Evolutionary conservation across 805 yeast species (phyloP).

Genomic region (Martiniozyma abietophila): DNA sequence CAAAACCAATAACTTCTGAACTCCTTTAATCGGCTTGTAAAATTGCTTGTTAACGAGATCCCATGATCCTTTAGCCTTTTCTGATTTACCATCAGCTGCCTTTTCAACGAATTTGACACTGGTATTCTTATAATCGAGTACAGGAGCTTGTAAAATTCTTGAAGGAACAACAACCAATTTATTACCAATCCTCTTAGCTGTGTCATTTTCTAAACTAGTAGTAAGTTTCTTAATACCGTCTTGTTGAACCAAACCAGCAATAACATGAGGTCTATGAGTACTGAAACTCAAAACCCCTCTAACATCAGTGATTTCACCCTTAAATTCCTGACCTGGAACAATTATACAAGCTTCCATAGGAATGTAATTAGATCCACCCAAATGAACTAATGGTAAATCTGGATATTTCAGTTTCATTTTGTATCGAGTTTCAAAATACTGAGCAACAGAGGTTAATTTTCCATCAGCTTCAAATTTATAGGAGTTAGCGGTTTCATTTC

Average conservation of each 20-base stretch:
- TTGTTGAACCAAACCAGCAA: slow-evolving; percentile 22
- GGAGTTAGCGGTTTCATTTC: slow-evolving; percentile 15
- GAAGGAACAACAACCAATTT: slow-evolving; percentile 23
- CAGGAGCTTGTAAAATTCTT: slow-evolving; percentile 19
- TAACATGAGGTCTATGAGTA: slow-evolving; percentile 22
- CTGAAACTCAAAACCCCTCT: slow-evolving; percentile 24
- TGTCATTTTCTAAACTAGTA: slow-evolving; percentile 7
- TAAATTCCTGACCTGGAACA: slow-evolving; percentile 23
- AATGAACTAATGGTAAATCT: slow-evolving; percentile 20
- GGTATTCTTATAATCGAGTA: slow-evolving; percentile 15
- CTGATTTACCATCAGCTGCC: slow-evolving; percentile 17
- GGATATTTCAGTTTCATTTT: slow-evolving; percentile 20
- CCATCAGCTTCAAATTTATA: slow-evolving; percentile 19
- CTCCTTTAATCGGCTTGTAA: slow-evolving; percentile 13
- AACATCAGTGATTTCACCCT: slow-evolving; percentile 22
- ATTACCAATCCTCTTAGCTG: slow-evolving; percentile 14
- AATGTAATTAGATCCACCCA: slow-evolving; percentile 21
- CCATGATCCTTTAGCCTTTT: slow-evolving; percentile 19
- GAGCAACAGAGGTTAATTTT: slow-evolving; percentile 18
- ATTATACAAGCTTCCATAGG: slow-evolving; percentile 24
- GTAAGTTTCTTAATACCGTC: slow-evolving; percentile 19
- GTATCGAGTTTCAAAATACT: slow-evolving; percentile 19
- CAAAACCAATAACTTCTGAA: slow-evolving; percentile 12
- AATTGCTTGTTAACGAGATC: slow-evolving; percentile 16
- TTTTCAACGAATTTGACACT: slow-evolving; percentile 14